These are phyloP conservation scores for Termitomyces sp. DNA, from an alignment of 768 basidiomycete genomes.

Conservation along the genomic window DNA sequence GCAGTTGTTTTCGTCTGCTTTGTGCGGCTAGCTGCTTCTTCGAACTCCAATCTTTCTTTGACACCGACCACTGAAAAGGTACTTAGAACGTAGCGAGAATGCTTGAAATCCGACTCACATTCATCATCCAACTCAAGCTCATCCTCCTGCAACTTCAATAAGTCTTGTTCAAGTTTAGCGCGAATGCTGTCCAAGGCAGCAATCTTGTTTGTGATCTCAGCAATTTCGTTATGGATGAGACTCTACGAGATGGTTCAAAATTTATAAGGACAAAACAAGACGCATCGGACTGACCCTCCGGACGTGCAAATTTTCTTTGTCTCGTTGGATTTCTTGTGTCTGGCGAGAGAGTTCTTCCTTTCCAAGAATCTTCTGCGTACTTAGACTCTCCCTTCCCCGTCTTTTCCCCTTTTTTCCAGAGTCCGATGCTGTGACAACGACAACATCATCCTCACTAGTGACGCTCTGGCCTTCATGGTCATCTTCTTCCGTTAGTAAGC, in stretches of 20 bases:
- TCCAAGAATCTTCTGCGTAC: slow-evolving; percentile 65
- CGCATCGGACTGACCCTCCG: slow-evolving; percentile 55
- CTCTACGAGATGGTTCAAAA: slow-evolving; percentile 40
- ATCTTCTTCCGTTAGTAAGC: slow-evolving; percentile 56
- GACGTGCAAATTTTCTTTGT: slow-evolving; percentile 91
- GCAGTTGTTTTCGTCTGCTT: slow-evolving; percentile 22
- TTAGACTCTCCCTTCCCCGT: slow-evolving; percentile 61
- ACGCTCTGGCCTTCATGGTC: slow-evolving; percentile 54
- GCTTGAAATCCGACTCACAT: slow-evolving; percentile 41
- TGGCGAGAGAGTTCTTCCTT: slow-evolving; percentile 83
- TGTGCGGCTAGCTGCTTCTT: slow-evolving; percentile 36
- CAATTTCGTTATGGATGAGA: slow-evolving; percentile 80
- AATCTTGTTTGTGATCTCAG: slow-evolving; percentile 88
- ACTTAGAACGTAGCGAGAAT: slow-evolving; percentile 3
- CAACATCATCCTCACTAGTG: slow-evolving; percentile 74
- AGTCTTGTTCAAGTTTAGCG: slow-evolving; percentile 70
- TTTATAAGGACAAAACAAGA: neutral
- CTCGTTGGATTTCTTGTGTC: slow-evolving; percentile 77
- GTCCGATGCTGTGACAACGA: slow-evolving; percentile 45
- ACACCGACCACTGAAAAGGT: slow-evolving; percentile 76
- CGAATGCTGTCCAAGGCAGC: slow-evolving; percentile 77
- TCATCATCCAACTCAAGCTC: slow-evolving; percentile 97
- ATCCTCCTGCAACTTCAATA: slow-evolving; percentile 88
- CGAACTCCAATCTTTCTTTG: slow-evolving; percentile 74
- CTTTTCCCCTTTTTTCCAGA: slow-evolving; percentile 38